Evolutionary conservation across 2,329 filamentous ascomycete genomes (phyloP).

Genomic region (Fusarium pseudonygamai): DNA sequence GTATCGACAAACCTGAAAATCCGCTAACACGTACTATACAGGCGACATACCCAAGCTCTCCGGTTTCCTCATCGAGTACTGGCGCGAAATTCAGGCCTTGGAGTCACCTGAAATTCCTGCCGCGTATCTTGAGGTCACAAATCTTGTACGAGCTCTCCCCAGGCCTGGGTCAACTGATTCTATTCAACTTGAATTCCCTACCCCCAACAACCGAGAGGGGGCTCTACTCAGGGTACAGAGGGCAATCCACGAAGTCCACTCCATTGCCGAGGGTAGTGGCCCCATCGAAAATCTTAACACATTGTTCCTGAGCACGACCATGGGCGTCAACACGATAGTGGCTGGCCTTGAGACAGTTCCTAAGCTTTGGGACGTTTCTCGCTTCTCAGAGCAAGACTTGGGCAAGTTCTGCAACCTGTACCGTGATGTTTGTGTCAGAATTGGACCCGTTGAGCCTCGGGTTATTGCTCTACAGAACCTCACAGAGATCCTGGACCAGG

Average conservation of each 20-base stretch:
- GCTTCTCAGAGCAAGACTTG: constrained; percentile 38
- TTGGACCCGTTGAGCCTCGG: constrained; percentile 56
- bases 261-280: constrained; percentile 38
- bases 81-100: constrained; percentile 36
- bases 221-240: constrained; percentile 55
- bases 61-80: constrained; percentile 43
- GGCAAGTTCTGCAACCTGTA: constrained; percentile 55
- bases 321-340: constrained; percentile 50
- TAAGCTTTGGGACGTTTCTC: constrained; percentile 44
- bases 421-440: constrained; percentile 51
- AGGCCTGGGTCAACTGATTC: constrained; percentile 29
- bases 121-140: constrained; percentile 58
- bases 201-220: constrained; percentile 34
- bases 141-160: constrained; percentile 51
- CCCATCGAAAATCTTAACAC: constrained; percentile 37
- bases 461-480: constrained; percentile 59
- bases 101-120: constrained; percentile 55
- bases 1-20: neutral
- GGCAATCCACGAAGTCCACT: constrained; percentile 51
- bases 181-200: constrained; percentile 32
- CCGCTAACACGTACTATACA: constrained; percentile 35
- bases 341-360: constrained; percentile 48
- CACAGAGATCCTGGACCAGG: constrained; percentile 54
- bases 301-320: constrained; percentile 44
- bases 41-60: constrained; percentile 46